Evolutionary conservation across 108 stramenopile genomes (phyloP).

Genomic region (Thalassiosira profunda): DNA sequence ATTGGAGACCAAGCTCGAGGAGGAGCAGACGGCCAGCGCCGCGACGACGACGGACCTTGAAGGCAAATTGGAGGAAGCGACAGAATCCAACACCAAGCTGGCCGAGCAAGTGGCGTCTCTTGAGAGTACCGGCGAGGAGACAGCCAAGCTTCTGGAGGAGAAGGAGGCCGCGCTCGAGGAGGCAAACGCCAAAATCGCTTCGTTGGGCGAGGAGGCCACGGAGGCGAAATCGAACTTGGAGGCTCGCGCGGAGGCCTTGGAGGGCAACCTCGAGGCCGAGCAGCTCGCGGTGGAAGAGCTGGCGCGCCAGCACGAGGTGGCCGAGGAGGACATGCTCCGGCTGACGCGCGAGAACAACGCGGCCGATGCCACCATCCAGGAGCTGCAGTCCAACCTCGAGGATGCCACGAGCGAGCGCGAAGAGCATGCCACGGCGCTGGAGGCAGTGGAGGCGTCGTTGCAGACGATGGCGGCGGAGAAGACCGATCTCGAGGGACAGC

Average conservation of each 20-base stretch:
- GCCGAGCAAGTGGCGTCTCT: conserved; percentile 8
- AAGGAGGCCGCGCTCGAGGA: background rate
- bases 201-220: background rate
- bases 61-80: background rate
- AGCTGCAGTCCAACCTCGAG: conserved; percentile 4
- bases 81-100: background rate
- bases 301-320: background rate
- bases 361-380: background rate
- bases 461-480: background rate
- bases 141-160: background rate
- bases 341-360: conserved; percentile 3
- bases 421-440: background rate
- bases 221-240: background rate
- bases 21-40: background rate
- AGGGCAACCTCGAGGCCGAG: background rate
- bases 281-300: background rate
- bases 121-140: too few species aligned
- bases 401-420: background rate
- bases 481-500: too few species aligned
- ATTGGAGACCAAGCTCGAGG: background rate
- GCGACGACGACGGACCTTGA: background rate
- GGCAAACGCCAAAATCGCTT: background rate
- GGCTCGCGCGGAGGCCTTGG: too few species aligned
- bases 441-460: background rate
- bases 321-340: conserved; percentile 8